Evolutionary conservation across 371 early-diverging fungal genomes (phyloP).

Genomic region (Apophysomyces trapeziformis): DNA sequence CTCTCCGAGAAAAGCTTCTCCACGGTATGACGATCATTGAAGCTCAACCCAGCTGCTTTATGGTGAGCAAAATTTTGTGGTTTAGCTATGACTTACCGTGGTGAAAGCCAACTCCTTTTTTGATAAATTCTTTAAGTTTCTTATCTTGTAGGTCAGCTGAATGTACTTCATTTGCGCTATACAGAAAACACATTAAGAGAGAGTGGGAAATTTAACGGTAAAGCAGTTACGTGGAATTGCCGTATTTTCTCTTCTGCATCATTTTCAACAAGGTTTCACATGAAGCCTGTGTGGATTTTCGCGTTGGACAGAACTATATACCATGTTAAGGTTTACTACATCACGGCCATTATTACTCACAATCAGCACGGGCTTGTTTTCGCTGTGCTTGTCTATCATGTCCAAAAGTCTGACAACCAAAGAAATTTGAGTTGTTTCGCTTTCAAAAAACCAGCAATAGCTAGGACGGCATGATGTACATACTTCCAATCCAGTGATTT

Average conservation of each 20-base stretch:
- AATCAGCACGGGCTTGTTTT: slow-evolving; percentile 65
- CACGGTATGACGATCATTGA: slow-evolving; percentile 63
- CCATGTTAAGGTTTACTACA: neutral
- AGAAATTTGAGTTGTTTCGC: neutral
- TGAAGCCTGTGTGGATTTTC: slow-evolving; percentile 68
- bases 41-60: slow-evolving; percentile 63
- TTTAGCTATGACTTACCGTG: slow-evolving; percentile 50
- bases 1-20: slow-evolving; percentile 70
- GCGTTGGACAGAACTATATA: slow-evolving; percentile 75
- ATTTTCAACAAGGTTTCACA: slow-evolving; percentile 57
- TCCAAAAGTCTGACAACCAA: slow-evolving; percentile 54
- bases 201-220: neutral
- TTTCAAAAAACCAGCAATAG: neutral
- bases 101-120: slow-evolving; percentile 74
- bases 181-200: neutral
- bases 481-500: slow-evolving; percentile 69
- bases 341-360: slow-evolving; percentile 38
- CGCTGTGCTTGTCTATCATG: slow-evolving; percentile 59
- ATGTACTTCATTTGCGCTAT: neutral
- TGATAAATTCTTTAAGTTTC: slow-evolving; percentile 40
- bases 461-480: slow-evolving; percentile 9
- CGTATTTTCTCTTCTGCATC: slow-evolving; percentile 23
- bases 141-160: slow-evolving; percentile 32
- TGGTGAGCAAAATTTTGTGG: neutral
- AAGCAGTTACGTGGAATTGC: neutral